Evolutionary conservation across 2,329 filamentous ascomycete species (phyloP), one percentile per base, ranked within the genome.

Genomic region (Talaromyces sp.): DNA sequence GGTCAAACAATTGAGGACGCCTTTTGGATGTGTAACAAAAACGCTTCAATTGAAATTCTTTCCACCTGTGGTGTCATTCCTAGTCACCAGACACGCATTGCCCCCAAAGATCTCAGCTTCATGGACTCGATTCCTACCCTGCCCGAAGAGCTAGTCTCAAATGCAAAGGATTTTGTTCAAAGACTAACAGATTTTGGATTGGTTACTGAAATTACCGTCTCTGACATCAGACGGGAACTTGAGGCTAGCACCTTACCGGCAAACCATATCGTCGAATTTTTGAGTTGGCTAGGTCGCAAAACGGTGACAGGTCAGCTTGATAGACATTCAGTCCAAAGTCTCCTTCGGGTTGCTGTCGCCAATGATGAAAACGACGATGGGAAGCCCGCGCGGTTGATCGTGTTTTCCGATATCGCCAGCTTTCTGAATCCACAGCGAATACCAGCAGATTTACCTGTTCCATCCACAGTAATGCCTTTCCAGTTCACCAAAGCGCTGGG

Each of bases 1-100:
- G 90, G 91, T 0, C 86, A 91, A 66, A 88, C 90, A 56, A 90
- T 99, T 48, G 92, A 97, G 66, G 90, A 97, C 72, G 90, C 91
- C 0, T 99, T 99, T 69, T 99, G 94, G 94, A 95, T 86, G 32
- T 92, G 90, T 57, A 94, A 89, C 66, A 87, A 85, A 68, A 88
- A 87, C 58, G 86, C 90, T 2, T 87, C 85, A 0, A 91, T 97
- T 52, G 92, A 97, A 65, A 83, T 97, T 6, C 86, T 95, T 60
- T 97, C 92, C 1, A 96, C 88, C 17, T 85, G 87, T 53, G 95
- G 95, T 51, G 86, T 99, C 6, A 79, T 97, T 49, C 85, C 88
- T n/a, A 95, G 89, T 32, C 85, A 89, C 11, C 83, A 89, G 61
- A 90, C 97, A 32, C 89, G 94, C 30, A 82, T 96, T 62, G 89